phyloP scores from a whole-genome alignment of 176 grass and related monocot genomes.

The Aegilops speltoides region DNA sequence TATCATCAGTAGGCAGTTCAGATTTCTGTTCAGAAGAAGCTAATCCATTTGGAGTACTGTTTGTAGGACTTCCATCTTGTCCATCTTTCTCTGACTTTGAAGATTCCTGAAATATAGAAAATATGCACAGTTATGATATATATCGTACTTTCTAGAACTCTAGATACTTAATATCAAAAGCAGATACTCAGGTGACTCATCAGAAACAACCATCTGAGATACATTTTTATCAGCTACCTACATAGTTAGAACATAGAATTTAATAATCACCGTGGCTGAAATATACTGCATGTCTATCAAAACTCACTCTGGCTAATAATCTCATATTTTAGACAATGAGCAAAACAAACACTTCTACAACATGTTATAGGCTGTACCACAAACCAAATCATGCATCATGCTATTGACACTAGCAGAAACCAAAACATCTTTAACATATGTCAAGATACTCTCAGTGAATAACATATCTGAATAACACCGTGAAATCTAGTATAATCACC shows the following conservation, averaged over 20 bases:
- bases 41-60: conserved; percentile 31
- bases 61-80: conserved; percentile 45
- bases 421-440: neutral
- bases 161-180: neutral
- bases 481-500: neutral
- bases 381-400: neutral
- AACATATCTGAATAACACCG: neutral
- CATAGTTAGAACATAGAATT: neutral
- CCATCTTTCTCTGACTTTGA: conserved; percentile 50
- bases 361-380: neutral
- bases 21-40: conserved; percentile 66
- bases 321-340: neutral
- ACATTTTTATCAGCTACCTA: neutral
- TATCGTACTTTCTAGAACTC: neutral
- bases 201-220: neutral
- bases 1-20: conserved; percentile 33
- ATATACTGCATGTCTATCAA: neutral
- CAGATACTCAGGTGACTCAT: neutral
- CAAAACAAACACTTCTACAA: neutral
- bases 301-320: neutral
- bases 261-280: neutral
- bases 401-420: neutral
- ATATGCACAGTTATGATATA: neutral
- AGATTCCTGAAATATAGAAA: conserved; percentile 47
- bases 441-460: neutral